Base-by-base conservation (phyloP, 768 basidiomycete species). In the Lactarius psammicola region DNA sequence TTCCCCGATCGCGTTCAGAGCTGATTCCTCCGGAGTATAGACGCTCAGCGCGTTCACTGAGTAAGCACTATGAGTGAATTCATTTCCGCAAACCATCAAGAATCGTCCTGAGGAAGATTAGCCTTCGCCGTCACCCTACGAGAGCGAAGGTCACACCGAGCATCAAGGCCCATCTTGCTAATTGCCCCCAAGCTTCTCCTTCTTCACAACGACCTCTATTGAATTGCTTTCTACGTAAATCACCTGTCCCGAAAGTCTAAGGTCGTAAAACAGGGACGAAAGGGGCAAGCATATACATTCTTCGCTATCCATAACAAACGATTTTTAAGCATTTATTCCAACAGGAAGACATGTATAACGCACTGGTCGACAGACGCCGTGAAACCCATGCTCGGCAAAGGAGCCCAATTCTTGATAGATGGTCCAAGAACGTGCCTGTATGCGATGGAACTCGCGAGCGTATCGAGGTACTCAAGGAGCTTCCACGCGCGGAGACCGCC, bases 121-220 rank as follows among this genome's bases (percentile, higher is more conserved):
- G 11, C 51, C 13, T 15, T 30, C 30, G 30, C 17, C 17, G 3
- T 17, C 26, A 31, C 30, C 28, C 17, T 17, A 30, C 5, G 30
- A 17, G 15, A 54, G 53, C 26, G 66, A 58, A 8, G 66, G 10
- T 30, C 76, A 56, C 72, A 86, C 90, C 90, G 46, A 93, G 77
- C 69, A 90, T 78, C 36, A 91, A 82, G 9, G 88, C 87, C 68
- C 86, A 20, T 84, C 83, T 5, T 78, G 76, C 11, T 55, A 3
- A 36, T 77, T 77, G 20, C 78, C 78, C n/a, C 71, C 72, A 23
- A 87, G 75, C 3, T 80, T 85, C 72, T 93, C 90, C 88, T 94
- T 89, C 74, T 88, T 89, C 51, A 95, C 87, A 4, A 85, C 89
- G n/a, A 94, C 85, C 72, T 94, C 91, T 85, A 94, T 90, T 0